phyloP scores from a whole-genome alignment of 2,329 filamentous ascomycete species.

The Venturia asperata region DNA sequence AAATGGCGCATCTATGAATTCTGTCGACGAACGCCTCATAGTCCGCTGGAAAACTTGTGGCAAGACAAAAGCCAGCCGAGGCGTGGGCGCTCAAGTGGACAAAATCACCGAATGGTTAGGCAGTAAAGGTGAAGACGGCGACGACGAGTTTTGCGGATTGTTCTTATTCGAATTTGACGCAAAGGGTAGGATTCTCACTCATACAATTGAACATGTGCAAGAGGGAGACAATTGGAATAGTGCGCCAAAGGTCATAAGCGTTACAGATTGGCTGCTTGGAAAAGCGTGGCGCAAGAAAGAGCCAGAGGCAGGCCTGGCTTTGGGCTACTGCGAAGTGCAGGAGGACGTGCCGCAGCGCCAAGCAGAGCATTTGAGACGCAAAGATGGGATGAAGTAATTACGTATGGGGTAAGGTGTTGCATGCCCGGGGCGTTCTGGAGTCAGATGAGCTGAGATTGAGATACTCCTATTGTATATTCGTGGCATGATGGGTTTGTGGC shows the following conservation, averaged over 20 bases:
- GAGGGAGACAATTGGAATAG: slow-evolving; percentile 76
- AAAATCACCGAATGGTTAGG: slow-evolving; percentile 50
- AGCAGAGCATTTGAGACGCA: neutral
- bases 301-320: slow-evolving; percentile 38
- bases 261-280: slow-evolving; percentile 92
- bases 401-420: neutral
- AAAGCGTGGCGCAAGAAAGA: slow-evolving; percentile 54
- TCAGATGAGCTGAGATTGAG: neutral
- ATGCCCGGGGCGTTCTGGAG: neutral
- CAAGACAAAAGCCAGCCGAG: slow-evolving; percentile 42
- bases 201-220: slow-evolving; percentile 91
- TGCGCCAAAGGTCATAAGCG: slow-evolving; percentile 75
- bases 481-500: neutral
- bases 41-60: slow-evolving; percentile 78
- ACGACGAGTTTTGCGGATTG: slow-evolving; percentile 77
- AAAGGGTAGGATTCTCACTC: slow-evolving; percentile 73
- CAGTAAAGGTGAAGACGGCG: slow-evolving; percentile 48
- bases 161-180: slow-evolving; percentile 96
- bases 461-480: slow-evolving; percentile 4
- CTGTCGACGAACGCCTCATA: slow-evolving; percentile 68
- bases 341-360: neutral
- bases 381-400: neutral
- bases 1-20: slow-evolving; percentile 33
- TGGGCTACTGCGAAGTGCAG: slow-evolving; percentile 24
- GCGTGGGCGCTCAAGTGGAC: slow-evolving; percentile 44